Percentiles rank a stretch among this genome's conserved stretches.
phyloP scores from a whole-genome alignment of 805 yeast genomes.

The Zygoascus ofunaensis region DNA sequence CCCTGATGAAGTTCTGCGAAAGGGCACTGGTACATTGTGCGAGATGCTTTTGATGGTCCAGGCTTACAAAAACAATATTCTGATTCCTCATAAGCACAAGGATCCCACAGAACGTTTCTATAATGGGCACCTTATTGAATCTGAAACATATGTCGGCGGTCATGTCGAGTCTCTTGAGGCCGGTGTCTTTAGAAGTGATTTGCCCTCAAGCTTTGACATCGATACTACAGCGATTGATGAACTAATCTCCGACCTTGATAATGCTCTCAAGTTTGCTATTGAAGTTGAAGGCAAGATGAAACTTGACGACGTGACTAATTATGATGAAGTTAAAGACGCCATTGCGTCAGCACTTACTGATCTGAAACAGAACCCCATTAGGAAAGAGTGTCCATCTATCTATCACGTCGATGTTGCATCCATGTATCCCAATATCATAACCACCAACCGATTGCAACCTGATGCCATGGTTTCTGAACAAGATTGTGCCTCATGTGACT shows the following conservation, averaged over 20 bases:
- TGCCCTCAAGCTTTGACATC: slow-evolving; percentile 62
- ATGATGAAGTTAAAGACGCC: slow-evolving; percentile 58
- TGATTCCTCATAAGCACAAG: slow-evolving; percentile 86
- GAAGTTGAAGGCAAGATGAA: slow-evolving; percentile 69
- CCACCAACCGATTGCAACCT: slow-evolving; percentile 92
- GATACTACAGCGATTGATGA: slow-evolving; percentile 81
- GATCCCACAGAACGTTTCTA: slow-evolving; percentile 94
- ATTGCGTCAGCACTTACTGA: slow-evolving; percentile 49
- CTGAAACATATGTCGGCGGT: slow-evolving; percentile 98
- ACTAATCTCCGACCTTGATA: slow-evolving; percentile 59
- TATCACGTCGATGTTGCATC: slow-evolving; percentile 99
- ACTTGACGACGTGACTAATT: slow-evolving; percentile 71
- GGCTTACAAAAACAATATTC: slow-evolving; percentile 67
- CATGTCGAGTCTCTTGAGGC: slow-evolving; percentile 97
- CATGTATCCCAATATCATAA: slow-evolving; percentile 98
- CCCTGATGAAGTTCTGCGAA: slow-evolving; percentile 91
- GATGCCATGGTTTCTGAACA: slow-evolving; percentile 94
- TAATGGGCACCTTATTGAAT: slow-evolving; percentile 85
- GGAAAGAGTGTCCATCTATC: slow-evolving; percentile 75
- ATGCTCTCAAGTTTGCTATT: slow-evolving; percentile 72
- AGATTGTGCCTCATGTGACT: slow-evolving; percentile 96
- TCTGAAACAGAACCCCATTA: slow-evolving; percentile 49
- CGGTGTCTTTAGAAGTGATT: slow-evolving; percentile 91
- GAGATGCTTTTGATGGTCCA: slow-evolving; percentile 96
- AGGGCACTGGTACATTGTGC: slow-evolving; percentile 97